These are phyloP conservation scores for Coniochaeta sp. DNA, from an alignment of 2,329 filamentous ascomycete species.

Conservation along the genomic window DNA sequence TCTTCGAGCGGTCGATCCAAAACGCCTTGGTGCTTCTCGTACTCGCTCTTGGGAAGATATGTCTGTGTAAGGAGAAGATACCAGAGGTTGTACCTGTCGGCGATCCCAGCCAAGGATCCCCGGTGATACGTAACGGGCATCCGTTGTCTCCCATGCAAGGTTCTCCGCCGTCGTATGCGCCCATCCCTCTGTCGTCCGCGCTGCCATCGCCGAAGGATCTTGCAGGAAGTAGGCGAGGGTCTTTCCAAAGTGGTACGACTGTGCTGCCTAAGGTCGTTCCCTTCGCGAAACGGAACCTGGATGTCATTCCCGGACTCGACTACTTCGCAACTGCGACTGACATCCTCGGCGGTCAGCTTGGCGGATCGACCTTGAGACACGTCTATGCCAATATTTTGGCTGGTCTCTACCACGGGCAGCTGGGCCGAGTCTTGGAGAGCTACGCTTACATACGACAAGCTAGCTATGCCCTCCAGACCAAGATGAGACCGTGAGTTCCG, in stretches of 20 bases:
- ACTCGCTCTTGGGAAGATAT: constrained; percentile 81
- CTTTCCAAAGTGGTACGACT: constrained; percentile 33
- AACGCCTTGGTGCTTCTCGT: constrained; percentile 79
- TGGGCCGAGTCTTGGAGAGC: constrained; percentile 81
- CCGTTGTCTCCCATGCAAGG: constrained; percentile 45
- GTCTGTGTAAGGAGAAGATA: constrained; percentile 44
- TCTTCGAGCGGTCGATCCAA: constrained; percentile 53
- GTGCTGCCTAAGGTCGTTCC: constrained; percentile 7
- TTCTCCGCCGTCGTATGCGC: constrained; percentile 41
- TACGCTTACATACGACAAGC: constrained; percentile 54
- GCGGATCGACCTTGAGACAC: constrained; percentile 71
- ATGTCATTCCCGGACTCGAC: constrained; percentile 79
- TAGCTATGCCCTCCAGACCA: constrained; percentile 54
- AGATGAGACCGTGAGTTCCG: constrained; percentile 62
- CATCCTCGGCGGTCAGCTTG: constrained; percentile 75
- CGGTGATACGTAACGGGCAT: constrained; percentile 39
- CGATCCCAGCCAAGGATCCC: constrained; percentile 28
- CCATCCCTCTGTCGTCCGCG: constrained; percentile 40
- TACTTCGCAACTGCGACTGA: constrained; percentile 84
- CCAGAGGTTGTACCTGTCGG: constrained; percentile 51
- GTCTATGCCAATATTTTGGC: constrained; percentile 81
- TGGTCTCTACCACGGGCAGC: constrained; percentile 80
- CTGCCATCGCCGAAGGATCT: constrained; percentile 43
- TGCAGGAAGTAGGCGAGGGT: constrained; percentile 44
- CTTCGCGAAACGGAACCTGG: constrained; percentile 53